Conservation (phyloP, 2,329 filamentous ascomycete species). For the Ophiostoma ulmi region DNA sequence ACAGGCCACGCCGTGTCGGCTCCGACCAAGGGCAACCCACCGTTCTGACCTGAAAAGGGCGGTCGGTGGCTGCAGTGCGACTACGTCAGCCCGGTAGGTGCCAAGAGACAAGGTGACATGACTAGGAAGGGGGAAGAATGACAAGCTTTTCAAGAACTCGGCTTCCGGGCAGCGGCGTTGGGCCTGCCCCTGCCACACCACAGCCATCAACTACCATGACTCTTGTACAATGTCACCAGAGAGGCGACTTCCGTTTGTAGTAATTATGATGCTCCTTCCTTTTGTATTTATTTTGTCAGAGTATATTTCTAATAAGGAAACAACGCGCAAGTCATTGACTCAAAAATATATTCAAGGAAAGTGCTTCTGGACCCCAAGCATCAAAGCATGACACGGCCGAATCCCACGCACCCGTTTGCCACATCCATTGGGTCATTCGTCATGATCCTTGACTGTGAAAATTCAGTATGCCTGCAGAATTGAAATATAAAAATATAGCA, state of each 20-base stretch:
- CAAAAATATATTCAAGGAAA: not conserved
- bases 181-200: not conserved
- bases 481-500: not conserved
- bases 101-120: not conserved
- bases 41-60: not conserved
- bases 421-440: not conserved
- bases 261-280: not conserved
- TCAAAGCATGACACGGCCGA: not conserved
- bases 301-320: too few relatives aligned
- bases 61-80: not conserved
- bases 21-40: constrained; percentile 18
- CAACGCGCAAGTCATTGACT: too few relatives aligned
- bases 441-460: not conserved
- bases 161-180: constrained; percentile 1
- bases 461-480: not conserved
- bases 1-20: constrained; percentile 20
- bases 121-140: not conserved
- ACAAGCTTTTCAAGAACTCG: not conserved
- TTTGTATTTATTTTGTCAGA: not conserved
- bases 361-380: not conserved
- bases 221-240: not conserved
- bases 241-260: not conserved
- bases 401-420: not conserved
- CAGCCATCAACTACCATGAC: not conserved
- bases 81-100: not conserved